Conservation (phyloP, 148 eudicot genomes). For the Hydrangea macrophylla region DNA sequence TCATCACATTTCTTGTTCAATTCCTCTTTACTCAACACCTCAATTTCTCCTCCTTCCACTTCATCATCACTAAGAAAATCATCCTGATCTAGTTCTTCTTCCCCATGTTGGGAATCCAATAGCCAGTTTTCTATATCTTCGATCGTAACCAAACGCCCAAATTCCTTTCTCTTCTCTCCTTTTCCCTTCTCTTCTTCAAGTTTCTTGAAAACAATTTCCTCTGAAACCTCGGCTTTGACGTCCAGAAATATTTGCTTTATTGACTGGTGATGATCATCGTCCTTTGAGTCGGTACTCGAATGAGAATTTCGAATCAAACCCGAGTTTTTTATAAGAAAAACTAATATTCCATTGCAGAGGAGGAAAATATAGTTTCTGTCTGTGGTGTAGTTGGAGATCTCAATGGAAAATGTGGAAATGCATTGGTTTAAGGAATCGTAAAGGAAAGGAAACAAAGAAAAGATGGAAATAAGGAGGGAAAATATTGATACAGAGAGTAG, state of each 20-base stretch:
- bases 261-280: neutral
- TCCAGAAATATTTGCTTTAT: conserved; percentile 1
- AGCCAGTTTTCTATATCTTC: neutral
- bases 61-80: conserved; percentile 6
- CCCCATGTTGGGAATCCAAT: neutral
- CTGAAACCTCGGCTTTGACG: conserved; percentile 6
- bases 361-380: conserved; percentile 64
- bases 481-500: conserved; percentile 30
- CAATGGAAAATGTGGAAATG: conserved; percentile 14
- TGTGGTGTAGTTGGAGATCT: conserved; percentile 27
- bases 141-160: conserved; percentile 1
- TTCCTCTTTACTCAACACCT: conserved; percentile 36
- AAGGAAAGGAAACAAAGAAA: conserved; percentile 16
- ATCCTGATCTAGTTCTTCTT: conserved; percentile 13
- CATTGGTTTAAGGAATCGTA: conserved; percentile 11
- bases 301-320: conserved; percentile 7
- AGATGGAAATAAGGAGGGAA: conserved; percentile 27
- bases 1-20: conserved; percentile 62
- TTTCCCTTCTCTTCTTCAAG: conserved; percentile 3
- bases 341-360: conserved; percentile 60
- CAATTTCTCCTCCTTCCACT: conserved; percentile 22
- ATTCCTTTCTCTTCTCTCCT: too few relatives aligned
- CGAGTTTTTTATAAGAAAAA: conserved; percentile 41
- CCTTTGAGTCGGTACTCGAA: neutral
- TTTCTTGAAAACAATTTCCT: conserved; percentile 8